phyloP scores from a whole-genome alignment of 371 early-diverging fungal genomes.

The Haplosporangium sp. region DNA sequence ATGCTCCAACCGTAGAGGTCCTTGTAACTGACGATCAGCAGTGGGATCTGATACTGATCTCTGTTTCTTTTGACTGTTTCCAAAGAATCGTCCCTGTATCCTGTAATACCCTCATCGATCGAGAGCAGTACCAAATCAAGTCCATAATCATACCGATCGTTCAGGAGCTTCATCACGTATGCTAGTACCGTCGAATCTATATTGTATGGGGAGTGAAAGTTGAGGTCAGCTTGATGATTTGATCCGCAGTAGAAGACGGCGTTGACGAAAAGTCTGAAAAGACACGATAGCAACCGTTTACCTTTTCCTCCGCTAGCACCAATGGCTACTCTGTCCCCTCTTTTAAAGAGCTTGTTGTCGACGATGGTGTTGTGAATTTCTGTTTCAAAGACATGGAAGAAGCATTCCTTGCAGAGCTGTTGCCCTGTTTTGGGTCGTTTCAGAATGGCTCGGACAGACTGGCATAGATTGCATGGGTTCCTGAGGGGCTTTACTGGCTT shows the following conservation, averaged over 20 bases:
- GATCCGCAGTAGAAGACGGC: slow-evolving; percentile 20
- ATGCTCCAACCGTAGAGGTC: slow-evolving; percentile 99
- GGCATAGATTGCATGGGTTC: slow-evolving; percentile 54
- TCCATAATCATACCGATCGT: slow-evolving; percentile 95
- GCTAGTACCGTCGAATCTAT: slow-evolving; percentile 99
- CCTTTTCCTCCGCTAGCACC: slow-evolving; percentile 99
- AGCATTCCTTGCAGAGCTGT: slow-evolving; percentile 95
- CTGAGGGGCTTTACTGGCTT: slow-evolving; percentile 37
- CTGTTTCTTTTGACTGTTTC: slow-evolving; percentile 98
- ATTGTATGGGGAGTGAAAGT: background rate
- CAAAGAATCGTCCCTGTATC: slow-evolving; percentile 99
- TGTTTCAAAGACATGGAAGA: slow-evolving; percentile 94
- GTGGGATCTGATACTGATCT: slow-evolving; percentile 91
- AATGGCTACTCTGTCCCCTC: slow-evolving; percentile 95
- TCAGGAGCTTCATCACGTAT: slow-evolving; percentile 94
- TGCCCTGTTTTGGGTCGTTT: slow-evolving; percentile 95
- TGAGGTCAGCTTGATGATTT: background rate
- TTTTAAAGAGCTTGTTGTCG: slow-evolving; percentile 85
- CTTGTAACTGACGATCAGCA: slow-evolving; percentile 95
- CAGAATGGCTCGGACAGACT: slow-evolving; percentile 78
- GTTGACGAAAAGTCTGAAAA: background rate
- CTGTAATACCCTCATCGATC: slow-evolving; percentile 99
- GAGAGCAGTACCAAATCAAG: slow-evolving; percentile 94
- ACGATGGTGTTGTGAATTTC: slow-evolving; percentile 97
- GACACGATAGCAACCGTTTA: slow-evolving; percentile 17